Evolutionary conservation across 768 basidiomycete genomes (phyloP), one percentile per base, ranked within the genome.

Genomic region (Termitomyces sp.): DNA sequence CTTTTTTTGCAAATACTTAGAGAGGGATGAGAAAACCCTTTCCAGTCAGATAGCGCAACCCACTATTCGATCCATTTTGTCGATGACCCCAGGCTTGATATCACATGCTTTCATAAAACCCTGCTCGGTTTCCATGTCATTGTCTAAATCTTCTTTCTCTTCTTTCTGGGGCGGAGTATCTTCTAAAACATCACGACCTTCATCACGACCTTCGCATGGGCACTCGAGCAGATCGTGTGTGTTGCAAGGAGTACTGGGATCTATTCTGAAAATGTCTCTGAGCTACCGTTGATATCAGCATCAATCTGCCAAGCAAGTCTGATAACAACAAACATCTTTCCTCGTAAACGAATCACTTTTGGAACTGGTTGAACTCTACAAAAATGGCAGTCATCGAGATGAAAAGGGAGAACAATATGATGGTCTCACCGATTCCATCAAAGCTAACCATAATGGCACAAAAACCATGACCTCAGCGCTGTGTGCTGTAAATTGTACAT

Each of bases 181-280:
- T 3, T 74, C 69, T 14, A 55, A 52, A 32, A 62, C 43, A 20
- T 24, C 38, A 30, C 49, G 52, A 20, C 66, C 67, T 52, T 79
- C 81, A 20, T 24, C 38, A 30, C 49, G 52, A 20, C 66, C 67
- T 52, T 79, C 81, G 62, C 92, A 96, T 11, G 74, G 75, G 66
- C 95, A 98, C 58, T 84, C 87, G 14, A 98, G 77, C 18, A 98
- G 79, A 62, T 98, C 96, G 65, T 98, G 96, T 1, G 95, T 98
- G 60, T 95, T 89, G 73, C 92, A 95, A 8, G 78, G 73, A 0
- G 93, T 94, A 55, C 85, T 76, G 0, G 79, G 74, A 71, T 94
- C 85, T 45, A 97, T 77, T n/a, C 85, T 87, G 72, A 98, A 98
- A 62, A 98, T 91, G 69, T 95, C 93, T 38, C 87, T 87, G 44